A percentile compares a stretch with the other conserved stretches of the same genome.
These are phyloP conservation scores for Silene noctiflora DNA, from an alignment of 179 eudicot genomes.

Conservation along the genomic window DNA sequence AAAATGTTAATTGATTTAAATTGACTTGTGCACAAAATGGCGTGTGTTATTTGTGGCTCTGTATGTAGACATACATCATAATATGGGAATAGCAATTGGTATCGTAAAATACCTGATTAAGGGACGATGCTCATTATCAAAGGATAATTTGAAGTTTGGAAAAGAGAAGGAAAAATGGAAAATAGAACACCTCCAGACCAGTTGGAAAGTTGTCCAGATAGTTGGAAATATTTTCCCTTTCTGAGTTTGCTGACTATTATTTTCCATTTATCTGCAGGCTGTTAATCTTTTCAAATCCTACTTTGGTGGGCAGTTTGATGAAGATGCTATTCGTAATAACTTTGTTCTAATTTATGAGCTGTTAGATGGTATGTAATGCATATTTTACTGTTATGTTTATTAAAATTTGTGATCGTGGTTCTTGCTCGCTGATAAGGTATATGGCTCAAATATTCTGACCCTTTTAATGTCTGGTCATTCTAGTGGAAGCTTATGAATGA, in stretches of 20 bases:
- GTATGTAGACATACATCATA: not conserved
- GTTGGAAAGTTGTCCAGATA: not conserved
- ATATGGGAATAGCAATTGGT: not conserved
- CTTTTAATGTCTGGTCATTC: conserved; percentile 3
- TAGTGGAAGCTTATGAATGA: not conserved
- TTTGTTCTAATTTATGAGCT: conserved; percentile 95
- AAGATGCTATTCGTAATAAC: conserved; percentile 96
- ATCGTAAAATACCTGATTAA: not conserved
- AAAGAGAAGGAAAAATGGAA: not conserved
- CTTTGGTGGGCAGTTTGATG: conserved; percentile 97
- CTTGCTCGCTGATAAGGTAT: not conserved
- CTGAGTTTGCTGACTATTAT: conserved; percentile 19
- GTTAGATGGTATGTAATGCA: conserved; percentile 72
- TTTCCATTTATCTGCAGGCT: conserved; percentile 55
- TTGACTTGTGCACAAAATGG: not conserved
- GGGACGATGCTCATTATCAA: not conserved
- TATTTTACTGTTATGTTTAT: not conserved
- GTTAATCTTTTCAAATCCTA: conserved; percentile 92
- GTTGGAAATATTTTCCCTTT: not conserved
- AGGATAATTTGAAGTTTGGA: not conserved
- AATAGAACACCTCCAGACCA: not conserved
- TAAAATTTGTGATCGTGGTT: not conserved
- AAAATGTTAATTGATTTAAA: not conserved
- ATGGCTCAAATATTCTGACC: not conserved
- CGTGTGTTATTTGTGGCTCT: not conserved